phyloP scores from a whole-genome alignment of 2,329 filamentous ascomycete species.

The Trichoderma pleuroti region DNA sequence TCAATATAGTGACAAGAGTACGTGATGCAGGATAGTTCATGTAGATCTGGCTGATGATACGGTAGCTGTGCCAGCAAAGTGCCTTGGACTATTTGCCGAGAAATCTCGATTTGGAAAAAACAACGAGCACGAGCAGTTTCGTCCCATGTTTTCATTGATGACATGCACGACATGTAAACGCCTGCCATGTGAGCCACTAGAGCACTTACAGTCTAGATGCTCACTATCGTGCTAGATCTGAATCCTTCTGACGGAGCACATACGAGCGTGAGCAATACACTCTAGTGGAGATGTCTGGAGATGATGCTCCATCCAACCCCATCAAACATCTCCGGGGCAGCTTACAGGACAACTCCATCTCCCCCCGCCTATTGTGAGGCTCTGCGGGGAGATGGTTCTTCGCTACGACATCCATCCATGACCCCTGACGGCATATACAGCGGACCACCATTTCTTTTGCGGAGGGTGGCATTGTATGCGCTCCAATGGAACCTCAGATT shows the following conservation, averaged over 20 bases:
- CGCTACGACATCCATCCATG: neutral
- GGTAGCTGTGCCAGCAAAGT: neutral
- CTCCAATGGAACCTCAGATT: neutral
- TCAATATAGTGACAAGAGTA: neutral
- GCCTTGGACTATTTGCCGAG: neutral
- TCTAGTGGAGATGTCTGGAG: neutral
- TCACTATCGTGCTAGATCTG: neutral
- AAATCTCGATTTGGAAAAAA: neutral
- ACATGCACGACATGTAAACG: neutral
- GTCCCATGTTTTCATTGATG: neutral
- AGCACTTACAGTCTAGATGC: neutral
- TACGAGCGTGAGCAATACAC: neutral
- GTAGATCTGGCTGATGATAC: neutral
- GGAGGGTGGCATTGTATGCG: slow-evolving; percentile 1
- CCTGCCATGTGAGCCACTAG: neutral
- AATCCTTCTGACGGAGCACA: neutral
- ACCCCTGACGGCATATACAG: neutral
- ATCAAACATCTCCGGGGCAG: neutral
- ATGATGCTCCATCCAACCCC: neutral
- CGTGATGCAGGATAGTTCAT: neutral
- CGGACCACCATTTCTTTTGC: neutral
- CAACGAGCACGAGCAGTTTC: neutral
- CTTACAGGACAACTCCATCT: neutral
- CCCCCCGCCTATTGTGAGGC: neutral
- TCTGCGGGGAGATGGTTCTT: neutral